phyloP scores from a whole-genome alignment of 805 yeast species.

The Kazachstania taianensis region DNA sequence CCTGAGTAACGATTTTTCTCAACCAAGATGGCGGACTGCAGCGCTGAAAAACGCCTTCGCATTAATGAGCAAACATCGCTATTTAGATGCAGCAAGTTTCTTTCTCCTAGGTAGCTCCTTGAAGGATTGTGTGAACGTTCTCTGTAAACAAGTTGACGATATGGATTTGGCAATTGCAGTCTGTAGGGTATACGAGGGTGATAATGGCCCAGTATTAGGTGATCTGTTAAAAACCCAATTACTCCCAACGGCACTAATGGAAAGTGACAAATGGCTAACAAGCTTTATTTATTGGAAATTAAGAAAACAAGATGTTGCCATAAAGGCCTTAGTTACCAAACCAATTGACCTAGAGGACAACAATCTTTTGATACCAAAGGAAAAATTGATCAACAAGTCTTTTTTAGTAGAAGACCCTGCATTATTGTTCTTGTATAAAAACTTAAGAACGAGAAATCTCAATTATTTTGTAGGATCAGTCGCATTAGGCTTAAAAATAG shows the following conservation, averaged over 20 bases:
- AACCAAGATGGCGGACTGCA: constrained; percentile 74
- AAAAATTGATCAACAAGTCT: constrained; percentile 30
- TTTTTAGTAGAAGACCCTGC: constrained; percentile 76
- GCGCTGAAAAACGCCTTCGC: constrained; percentile 92
- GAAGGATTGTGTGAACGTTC: constrained; percentile 66
- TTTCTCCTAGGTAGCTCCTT: constrained; percentile 69
- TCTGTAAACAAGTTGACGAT: constrained; percentile 59
- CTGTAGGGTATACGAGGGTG: constrained; percentile 65
- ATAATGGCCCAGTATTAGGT: constrained; percentile 43
- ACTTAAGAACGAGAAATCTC: constrained; percentile 44
- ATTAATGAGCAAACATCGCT: constrained; percentile 77
- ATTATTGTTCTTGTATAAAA: constrained; percentile 52
- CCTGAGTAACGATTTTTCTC: constrained; percentile 62
- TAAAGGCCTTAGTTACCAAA: constrained; percentile 54
- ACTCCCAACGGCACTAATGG: constrained; percentile 45
- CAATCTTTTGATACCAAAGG: constrained; percentile 21
- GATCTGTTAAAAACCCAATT: constrained; percentile 40
- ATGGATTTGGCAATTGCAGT: constrained; percentile 68
- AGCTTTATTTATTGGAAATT: constrained; percentile 75
- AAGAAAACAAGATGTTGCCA: constrained; percentile 38
- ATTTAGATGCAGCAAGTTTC: constrained; percentile 78
- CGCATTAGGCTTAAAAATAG: constrained; percentile 35
- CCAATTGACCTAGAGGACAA: constrained; percentile 34
- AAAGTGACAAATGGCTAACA: constrained; percentile 71
- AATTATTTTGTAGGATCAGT: constrained; percentile 42